Evolutionary conservation across 2,329 filamentous ascomycete genomes (phyloP), one percentile per base, ranked within the genome.

Genomic region (Xylariaceae sp.): DNA sequence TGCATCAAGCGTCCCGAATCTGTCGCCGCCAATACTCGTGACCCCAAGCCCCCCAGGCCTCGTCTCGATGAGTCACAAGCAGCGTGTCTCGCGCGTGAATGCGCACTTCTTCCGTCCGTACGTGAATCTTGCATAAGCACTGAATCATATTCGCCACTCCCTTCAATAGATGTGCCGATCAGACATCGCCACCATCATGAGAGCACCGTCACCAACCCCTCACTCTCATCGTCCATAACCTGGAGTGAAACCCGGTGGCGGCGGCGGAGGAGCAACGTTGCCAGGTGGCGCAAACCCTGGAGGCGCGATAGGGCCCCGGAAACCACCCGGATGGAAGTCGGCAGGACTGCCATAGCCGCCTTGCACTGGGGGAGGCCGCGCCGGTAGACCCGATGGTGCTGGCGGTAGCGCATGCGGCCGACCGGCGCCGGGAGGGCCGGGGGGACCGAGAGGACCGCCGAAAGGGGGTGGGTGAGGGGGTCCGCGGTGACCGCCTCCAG

Each of bases 341-440:
- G 82, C 79, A 11, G 83, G 86, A 8, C 87, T 88, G 48, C 87
- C 87, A 69, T 88, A 89, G 1, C 85, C 86, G 53, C 77, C 85
- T 67, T 87, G 84, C 13, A 80, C 84, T 15, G 86, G 85, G 3
- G 88, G 88, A n/a, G 88, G 88, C 45, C 88, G 78, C 59, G 87
- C 85, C 45, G 88, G 88, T 30, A 79, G 64, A 1, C 77, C 77
- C 15, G 82, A 81, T 39, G 85, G 83, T 52, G 85, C 83, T 11
- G 83, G 80, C 11, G 87, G 80, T 35, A 84, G 79, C 57, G 77
- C 74, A 45, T 71, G 69, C 50, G 72, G 67, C 47, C 71, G 67
- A 39, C 69, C 68, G n/a, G 68, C 62, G 11, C 66, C 66, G 23
- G 66, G 66, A 51, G 64, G 68, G 10, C 72, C 71, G 13, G 71